Conservation (phyloP, 2,329 filamentous ascomycete genomes). For the Clarireedia hainanense region DNA sequence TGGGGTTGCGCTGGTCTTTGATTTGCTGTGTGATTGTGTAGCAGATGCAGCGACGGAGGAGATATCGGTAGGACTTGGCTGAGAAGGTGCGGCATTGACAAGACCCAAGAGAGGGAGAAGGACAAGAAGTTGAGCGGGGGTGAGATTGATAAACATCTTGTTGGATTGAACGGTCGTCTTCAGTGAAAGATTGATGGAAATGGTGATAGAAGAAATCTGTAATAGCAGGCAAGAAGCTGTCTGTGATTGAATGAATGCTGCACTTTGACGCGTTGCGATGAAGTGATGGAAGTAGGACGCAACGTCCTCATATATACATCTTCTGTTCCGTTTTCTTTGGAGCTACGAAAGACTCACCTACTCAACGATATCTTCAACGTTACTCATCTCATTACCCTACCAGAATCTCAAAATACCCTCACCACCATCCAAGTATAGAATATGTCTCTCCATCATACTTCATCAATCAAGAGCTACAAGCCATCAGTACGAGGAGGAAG, state of each 20-base stretch:
- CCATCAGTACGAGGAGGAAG: background rate
- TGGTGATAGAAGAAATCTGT: background rate
- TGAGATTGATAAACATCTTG: constrained; percentile 4
- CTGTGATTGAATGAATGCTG: background rate
- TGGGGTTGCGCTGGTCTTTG: background rate
- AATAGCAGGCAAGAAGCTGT: background rate
- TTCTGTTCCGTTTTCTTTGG: too few relatives aligned
- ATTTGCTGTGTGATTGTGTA: background rate
- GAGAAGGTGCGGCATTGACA: background rate
- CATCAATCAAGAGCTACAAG: background rate
- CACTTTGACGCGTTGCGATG: too few relatives aligned
- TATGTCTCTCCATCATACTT: background rate
- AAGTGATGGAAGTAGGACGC: too few relatives aligned
- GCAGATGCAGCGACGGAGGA: background rate
- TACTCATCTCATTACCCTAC: too few relatives aligned
- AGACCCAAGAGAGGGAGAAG: constrained; percentile 2
- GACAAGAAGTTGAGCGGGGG: background rate
- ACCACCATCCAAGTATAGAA: background rate
- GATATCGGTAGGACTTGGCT: background rate
- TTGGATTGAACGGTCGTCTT: background rate
- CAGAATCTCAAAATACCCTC: background rate
- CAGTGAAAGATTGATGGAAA: background rate
- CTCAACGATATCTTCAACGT: too few relatives aligned
- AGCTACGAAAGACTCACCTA: too few relatives aligned
- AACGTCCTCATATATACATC: too few relatives aligned